Percentiles rank a stretch among this genome's conserved stretches.
Conservation (phyloP, 306 rosid genomes). For the Crotalaria pallida region DNA sequence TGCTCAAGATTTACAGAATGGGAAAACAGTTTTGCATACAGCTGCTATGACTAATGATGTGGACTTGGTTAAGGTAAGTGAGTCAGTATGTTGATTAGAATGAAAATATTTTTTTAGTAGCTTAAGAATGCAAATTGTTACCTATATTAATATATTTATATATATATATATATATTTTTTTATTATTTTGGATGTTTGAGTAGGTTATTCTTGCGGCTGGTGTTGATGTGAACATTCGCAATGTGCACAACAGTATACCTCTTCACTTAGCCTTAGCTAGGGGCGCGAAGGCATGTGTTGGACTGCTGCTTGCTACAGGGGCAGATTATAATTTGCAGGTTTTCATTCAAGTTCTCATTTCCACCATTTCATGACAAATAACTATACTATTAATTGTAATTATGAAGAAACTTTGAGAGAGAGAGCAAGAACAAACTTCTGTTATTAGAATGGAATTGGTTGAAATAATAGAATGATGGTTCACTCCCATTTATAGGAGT, state of each 20-base stretch:
- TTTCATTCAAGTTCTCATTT: conserved; percentile 20
- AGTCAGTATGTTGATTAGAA: conserved; percentile 17
- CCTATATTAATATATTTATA: background rate
- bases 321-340: conserved; percentile 95
- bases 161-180: too few species aligned
- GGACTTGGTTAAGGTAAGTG: conserved; percentile 76
- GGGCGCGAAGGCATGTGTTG: conserved; percentile 92
- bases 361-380: background rate
- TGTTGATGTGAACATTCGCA: conserved; percentile 84
- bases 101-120: conserved; percentile 12
- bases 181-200: conserved; percentile 25
- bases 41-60: conserved; percentile 89
- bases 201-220: conserved; percentile 92
- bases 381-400: background rate
- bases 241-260: conserved; percentile 89
- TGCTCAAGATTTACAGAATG: conserved; percentile 83
- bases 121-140: background rate
- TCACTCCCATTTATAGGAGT: too few species aligned
- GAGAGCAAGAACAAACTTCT: too few species aligned
- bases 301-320: conserved; percentile 85
- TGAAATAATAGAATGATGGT: too few species aligned
- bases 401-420: too few species aligned
- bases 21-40: conserved; percentile 92
- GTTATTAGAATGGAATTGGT: too few species aligned
- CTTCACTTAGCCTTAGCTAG: conserved; percentile 95